phyloP scores from a whole-genome alignment of 2,329 filamentous ascomycete genomes.

The Fusarium papillatum region DNA sequence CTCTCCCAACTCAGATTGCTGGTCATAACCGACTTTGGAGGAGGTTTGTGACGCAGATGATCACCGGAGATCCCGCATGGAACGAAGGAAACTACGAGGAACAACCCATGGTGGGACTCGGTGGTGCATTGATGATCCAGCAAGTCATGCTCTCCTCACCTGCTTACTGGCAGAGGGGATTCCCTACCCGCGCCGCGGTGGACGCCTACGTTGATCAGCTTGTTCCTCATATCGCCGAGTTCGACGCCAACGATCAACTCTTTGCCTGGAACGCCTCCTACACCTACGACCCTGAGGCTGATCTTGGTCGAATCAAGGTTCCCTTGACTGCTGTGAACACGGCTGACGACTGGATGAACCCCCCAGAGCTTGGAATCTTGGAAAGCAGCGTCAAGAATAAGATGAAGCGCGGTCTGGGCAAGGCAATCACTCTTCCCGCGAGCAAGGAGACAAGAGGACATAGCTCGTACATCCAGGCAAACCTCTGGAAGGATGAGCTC shows the following conservation, averaged over 20 bases:
- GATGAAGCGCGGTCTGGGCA: constrained; percentile 14
- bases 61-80: constrained; percentile 21
- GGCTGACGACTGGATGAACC: constrained; percentile 30
- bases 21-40: constrained; percentile 24
- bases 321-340: constrained; percentile 28
- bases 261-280: constrained; percentile 29
- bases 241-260: constrained; percentile 25
- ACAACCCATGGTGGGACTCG: constrained; percentile 8
- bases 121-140: constrained; percentile 14
- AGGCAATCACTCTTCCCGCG: background rate
- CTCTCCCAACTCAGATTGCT: constrained; percentile 11
- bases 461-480: constrained; percentile 27
- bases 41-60: constrained; percentile 26
- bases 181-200: constrained; percentile 12
- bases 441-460: constrained; percentile 22
- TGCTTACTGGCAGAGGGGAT: constrained; percentile 13
- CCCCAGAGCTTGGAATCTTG: constrained; percentile 10
- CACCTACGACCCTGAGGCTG: constrained; percentile 3
- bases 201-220: constrained; percentile 10
- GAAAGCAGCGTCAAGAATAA: background rate
- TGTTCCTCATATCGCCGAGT: background rate
- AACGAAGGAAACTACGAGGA: constrained; percentile 8
- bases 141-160: constrained; percentile 24
- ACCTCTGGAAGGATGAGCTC: constrained; percentile 28
- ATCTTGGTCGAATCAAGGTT: constrained; percentile 8